A percentile compares a stretch with the other conserved stretches of the same genome.
Evolutionary conservation across 495 filamentous ascomycete genomes (phyloP).

Genomic region (Gamarada debralockiae): DNA sequence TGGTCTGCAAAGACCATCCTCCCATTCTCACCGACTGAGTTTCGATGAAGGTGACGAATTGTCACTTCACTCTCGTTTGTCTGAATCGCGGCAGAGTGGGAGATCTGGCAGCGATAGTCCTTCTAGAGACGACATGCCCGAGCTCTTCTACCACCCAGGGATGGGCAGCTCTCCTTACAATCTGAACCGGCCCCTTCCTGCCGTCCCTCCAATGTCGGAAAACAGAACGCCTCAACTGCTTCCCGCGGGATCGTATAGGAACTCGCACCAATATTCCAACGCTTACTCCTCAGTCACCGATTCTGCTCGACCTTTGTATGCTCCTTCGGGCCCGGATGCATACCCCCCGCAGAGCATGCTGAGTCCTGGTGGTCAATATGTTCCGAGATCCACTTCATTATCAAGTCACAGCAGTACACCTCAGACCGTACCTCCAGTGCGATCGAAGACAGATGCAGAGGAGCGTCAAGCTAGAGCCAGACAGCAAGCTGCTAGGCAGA

Average conservation of each 20-base stretch:
- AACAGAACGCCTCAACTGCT: slow-evolving; percentile 44
- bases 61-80: slow-evolving; percentile 31
- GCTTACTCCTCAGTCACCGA: slow-evolving; percentile 22
- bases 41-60: slow-evolving; percentile 93
- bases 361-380: slow-evolving; percentile 38
- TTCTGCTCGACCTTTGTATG: slow-evolving; percentile 31
- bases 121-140: slow-evolving; percentile 65
- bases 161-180: slow-evolving; percentile 34
- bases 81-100: slow-evolving; percentile 24
- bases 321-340: slow-evolving; percentile 40
- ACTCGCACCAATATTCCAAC: slow-evolving; percentile 29
- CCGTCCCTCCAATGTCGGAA: slow-evolving; percentile 59
- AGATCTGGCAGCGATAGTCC: slow-evolving; percentile 46
- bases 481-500: slow-evolving; percentile 26
- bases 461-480: slow-evolving; percentile 47
- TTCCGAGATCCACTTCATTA: slow-evolving; percentile 85
- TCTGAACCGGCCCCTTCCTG: slow-evolving; percentile 68
- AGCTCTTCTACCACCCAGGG: slow-evolving; percentile 92
- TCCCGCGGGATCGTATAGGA: slow-evolving; percentile 54
- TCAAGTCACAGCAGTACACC: slow-evolving; percentile 78
- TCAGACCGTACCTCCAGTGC: slow-evolving; percentile 72
- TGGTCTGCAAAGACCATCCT: slow-evolving; percentile 59
- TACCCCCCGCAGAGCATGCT: slow-evolving; percentile 39
- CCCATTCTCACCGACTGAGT: slow-evolving; percentile 60
- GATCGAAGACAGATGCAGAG: slow-evolving; percentile 94